Conservation (phyloP, 768 basidiomycete genomes). For the Phlebiopsis flavidoalba region DNA sequence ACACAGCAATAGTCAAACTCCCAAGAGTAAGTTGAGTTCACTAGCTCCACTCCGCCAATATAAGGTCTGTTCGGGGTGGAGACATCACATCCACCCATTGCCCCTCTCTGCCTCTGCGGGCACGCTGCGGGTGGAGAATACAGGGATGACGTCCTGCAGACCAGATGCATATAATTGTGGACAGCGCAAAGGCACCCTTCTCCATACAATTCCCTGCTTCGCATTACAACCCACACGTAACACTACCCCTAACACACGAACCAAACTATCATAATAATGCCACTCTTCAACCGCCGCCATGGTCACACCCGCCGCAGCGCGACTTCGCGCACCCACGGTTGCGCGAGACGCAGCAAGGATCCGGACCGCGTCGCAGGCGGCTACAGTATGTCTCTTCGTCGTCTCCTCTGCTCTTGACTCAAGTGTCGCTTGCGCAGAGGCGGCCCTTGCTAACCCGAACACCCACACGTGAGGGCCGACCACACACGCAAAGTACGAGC, state of each 20-base stretch:
- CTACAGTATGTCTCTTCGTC: constrained; percentile 33
- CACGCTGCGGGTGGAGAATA: neutral
- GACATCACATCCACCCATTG: neutral
- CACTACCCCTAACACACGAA: neutral
- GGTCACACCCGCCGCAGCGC: neutral
- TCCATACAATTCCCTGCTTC: neutral
- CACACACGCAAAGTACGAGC: constrained; percentile 41
- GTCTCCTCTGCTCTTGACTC: neutral
- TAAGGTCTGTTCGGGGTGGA: neutral
- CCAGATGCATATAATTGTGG: neutral
- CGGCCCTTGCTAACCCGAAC: constrained; percentile 46
- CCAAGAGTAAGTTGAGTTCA: neutral
- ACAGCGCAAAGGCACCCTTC: neutral
- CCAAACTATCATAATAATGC: neutral
- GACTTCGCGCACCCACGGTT: neutral
- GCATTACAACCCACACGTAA: neutral
- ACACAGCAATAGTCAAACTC: no score
- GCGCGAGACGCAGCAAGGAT: constrained; percentile 22
- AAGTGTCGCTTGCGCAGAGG: constrained; percentile 29
- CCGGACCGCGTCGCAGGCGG: constrained; percentile 43
- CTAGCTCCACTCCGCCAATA: neutral
- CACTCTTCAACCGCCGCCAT: neutral
- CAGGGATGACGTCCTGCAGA: neutral
- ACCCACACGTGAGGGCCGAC: constrained; percentile 40
- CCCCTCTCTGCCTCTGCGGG: neutral